Base-by-base conservation (phyloP, 148 eudicot species). In the Cornus suecica region DNA sequence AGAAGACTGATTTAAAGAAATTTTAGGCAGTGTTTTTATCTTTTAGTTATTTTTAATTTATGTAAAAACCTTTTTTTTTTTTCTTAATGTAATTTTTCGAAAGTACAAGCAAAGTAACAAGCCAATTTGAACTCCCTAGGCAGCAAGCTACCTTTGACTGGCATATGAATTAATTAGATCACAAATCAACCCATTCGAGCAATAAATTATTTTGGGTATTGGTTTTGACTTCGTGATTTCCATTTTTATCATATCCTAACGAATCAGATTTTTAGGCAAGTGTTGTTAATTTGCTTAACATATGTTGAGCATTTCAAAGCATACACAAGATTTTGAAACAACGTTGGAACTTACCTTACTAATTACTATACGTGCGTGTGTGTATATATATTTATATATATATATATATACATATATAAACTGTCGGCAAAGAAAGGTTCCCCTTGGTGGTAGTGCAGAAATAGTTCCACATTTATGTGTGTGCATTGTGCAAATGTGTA, bases 221-320 rank as follows among this genome's bases (percentile, higher is more conserved):
- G 27, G 5, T 48, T 48, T 65, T 65, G 68, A 65, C 68, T 65
- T 27, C 15, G 54, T 65, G 14, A 28, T 10, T 13, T 14, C 68
- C 68, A 27, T 5, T 26, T 65, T 65, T 27, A 14, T 13, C 18
- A 11, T 48, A 1, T 48, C 1, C 54, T 48, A 48, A 48, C 15
- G 54, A 11, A 48, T 13, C 54, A 48, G 20, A 26, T 1, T 30
- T 5, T 31, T 30, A 18, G 20, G 69, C 1, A 66, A 30, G 23
- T 66, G 69, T 66, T 66, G 27, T 31, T 66, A 15, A 20, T 66
- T 69, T 69, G 58, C 61, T 48, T 69, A 61, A 69, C 72, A 48
- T n/a, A n/a, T 25, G 72, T 69, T 69, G 72, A 45, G 72, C 72
- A 48, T 25, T 69, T 69, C 72, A 14, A 69, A 13, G n/a, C 10